These are phyloP conservation scores for Neoscytalidium dimidiatum DNA, from an alignment of 2,329 filamentous ascomycete genomes.

Conservation along the genomic window DNA sequence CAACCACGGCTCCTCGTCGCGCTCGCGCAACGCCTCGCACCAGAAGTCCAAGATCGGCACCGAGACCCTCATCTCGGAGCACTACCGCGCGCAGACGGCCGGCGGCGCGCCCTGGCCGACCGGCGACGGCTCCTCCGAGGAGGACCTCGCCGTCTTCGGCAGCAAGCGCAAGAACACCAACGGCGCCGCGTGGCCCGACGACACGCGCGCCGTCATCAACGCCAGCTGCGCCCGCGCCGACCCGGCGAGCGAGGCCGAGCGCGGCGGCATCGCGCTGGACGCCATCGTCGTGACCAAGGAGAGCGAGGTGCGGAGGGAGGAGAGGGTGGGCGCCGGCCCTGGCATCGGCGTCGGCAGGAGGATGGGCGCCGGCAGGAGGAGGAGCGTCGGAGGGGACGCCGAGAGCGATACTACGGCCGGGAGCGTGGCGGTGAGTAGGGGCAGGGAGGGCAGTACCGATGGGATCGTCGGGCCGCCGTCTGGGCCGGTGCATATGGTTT, in stretches of 20 bases:
- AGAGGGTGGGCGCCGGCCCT: not conserved
- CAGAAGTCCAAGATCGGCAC: not conserved
- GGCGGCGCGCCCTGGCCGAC: not conserved
- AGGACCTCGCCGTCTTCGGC: not conserved
- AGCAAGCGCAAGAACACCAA: not conserved
- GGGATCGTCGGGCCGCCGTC: not conserved
- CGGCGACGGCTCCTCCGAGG: not conserved
- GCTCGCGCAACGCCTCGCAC: not conserved
- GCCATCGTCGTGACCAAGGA: not conserved
- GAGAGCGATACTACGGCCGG: not conserved
- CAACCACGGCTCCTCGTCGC: not conserved
- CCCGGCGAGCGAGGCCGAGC: not conserved
- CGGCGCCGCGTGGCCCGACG: not conserved
- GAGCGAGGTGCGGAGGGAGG: not conserved
- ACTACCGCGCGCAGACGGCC: not conserved
- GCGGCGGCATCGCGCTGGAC: not conserved
- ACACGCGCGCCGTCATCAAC: not conserved
- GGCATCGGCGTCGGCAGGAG: not conserved
- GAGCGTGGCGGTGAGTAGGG: not conserved
- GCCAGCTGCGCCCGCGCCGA: not conserved
- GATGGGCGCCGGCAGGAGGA: not conserved
- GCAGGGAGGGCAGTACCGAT: constrained; percentile 5
- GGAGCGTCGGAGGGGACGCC: not conserved
- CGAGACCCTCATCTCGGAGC: not conserved
- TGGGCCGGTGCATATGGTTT: not conserved